These are phyloP conservation scores for Royoungia palumana DNA, from an alignment of 768 basidiomycete species.

Conservation along the genomic window DNA sequence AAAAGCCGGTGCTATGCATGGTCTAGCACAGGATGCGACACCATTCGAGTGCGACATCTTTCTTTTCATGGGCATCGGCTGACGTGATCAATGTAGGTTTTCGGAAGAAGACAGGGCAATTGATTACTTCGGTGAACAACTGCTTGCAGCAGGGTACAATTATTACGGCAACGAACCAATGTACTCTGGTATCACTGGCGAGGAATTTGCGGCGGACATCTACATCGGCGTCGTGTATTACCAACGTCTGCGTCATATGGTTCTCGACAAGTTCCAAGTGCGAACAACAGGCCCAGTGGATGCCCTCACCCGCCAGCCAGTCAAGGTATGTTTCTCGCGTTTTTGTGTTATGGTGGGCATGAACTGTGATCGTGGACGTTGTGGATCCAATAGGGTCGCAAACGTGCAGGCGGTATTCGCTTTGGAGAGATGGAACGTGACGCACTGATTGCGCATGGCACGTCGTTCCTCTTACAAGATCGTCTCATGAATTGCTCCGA, in stretches of 20 bases:
- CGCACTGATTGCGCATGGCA: constrained; percentile 96
- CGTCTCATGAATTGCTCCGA: constrained; percentile 99
- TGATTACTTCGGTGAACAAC: constrained; percentile 95
- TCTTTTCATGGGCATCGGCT: constrained; percentile 6
- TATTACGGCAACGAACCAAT: constrained; percentile 99
- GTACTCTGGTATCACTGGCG: constrained; percentile 99
- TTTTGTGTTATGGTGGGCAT: background rate
- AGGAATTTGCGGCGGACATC: constrained; percentile 98
- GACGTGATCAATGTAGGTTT: constrained; percentile 52
- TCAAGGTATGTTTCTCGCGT: constrained; percentile 62
- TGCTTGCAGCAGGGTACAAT: constrained; percentile 92
- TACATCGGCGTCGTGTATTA: constrained; percentile 99
- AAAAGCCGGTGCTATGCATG: constrained; percentile 99
- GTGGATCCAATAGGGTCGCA: constrained; percentile 69
- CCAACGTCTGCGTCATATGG: constrained; percentile 98
- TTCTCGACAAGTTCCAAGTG: constrained; percentile 99
- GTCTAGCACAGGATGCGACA: constrained; percentile 96
- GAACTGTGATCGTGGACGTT: constrained; percentile 5
- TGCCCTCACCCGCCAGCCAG: constrained; percentile 91
- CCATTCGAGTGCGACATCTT: constrained; percentile 79
- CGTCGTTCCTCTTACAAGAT: constrained; percentile 97
- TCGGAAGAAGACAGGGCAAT: constrained; percentile 96
- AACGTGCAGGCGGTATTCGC: constrained; percentile 97
- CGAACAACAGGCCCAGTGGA: constrained; percentile 98
- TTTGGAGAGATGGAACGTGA: constrained; percentile 99